These are phyloP conservation scores for Linnemannia zychae DNA, from an alignment of 192 early-diverging fungal species.

Conservation along the genomic window DNA sequence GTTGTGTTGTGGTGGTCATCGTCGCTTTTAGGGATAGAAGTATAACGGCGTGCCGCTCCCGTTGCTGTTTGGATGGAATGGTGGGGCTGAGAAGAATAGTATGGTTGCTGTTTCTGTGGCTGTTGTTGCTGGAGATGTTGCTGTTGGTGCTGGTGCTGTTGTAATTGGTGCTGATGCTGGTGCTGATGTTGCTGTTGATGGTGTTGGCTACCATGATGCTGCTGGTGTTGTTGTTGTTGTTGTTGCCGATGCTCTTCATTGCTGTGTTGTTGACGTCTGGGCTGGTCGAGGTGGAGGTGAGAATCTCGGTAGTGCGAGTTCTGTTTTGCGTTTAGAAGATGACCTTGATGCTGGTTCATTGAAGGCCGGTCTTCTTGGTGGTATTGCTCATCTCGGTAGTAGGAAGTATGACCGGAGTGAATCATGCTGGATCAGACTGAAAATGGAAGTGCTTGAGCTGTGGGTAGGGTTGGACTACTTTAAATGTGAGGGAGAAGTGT, in stretches of 20 bases:
- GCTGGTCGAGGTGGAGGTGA: constrained; percentile 8
- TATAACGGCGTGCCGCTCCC: neutral
- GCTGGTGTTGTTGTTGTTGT: neutral
- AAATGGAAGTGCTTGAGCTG: neutral
- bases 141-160: neutral
- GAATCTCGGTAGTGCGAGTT: neutral
- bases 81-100: neutral
- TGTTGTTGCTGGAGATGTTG: constrained; percentile 13
- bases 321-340: neutral
- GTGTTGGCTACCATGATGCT: neutral
- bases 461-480: neutral
- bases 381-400: neutral
- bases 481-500: neutral
- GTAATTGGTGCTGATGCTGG: constrained; percentile 9
- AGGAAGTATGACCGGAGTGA: neutral
- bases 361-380: neutral
- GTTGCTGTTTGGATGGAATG: neutral
- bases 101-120: constrained; percentile 9
- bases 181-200: neutral
- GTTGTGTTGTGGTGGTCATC: neutral
- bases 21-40: neutral
- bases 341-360: neutral
- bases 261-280: constrained; percentile 13
- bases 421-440: neutral
- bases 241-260: neutral